phyloP scores from a whole-genome alignment of 495 filamentous ascomycete species.

The Penicillium turbatum region DNA sequence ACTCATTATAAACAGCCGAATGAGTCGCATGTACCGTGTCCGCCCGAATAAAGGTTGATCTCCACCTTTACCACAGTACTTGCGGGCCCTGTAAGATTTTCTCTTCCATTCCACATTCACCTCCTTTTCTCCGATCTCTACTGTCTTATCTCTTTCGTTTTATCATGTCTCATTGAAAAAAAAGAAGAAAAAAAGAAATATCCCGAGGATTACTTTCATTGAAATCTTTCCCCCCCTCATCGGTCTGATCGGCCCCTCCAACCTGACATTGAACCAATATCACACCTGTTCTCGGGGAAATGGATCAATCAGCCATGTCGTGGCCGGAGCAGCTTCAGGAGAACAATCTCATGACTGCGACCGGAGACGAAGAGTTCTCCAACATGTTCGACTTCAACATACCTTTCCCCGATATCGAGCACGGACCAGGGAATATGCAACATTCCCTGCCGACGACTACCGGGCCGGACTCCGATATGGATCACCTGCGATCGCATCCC shows the following conservation, averaged over 20 bases:
- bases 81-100: not conserved
- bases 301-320: constrained; percentile 41
- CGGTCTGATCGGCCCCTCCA: not conserved
- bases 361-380: constrained; percentile 49
- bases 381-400: constrained; percentile 52
- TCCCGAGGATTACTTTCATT: not conserved
- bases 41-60: constrained; percentile 11
- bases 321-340: constrained; percentile 41
- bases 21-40: constrained; percentile 3
- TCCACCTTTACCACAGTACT: constrained; percentile 8
- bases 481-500: constrained; percentile 30
- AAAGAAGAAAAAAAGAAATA: too few species aligned
- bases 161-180: not conserved
- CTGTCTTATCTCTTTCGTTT: not conserved
- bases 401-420: constrained; percentile 47
- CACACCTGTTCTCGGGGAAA: constrained; percentile 7
- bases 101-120: not conserved
- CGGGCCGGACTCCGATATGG: constrained; percentile 27
- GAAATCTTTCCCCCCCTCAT: not conserved
- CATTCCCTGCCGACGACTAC: constrained; percentile 34
- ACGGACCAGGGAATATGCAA: constrained; percentile 34
- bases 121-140: not conserved
- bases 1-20: not conserved
- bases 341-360: constrained; percentile 28
- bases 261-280: too few species aligned